Evolutionary conservation across 306 rosid genomes (phyloP).

Genomic region (Medicago arabica): DNA sequence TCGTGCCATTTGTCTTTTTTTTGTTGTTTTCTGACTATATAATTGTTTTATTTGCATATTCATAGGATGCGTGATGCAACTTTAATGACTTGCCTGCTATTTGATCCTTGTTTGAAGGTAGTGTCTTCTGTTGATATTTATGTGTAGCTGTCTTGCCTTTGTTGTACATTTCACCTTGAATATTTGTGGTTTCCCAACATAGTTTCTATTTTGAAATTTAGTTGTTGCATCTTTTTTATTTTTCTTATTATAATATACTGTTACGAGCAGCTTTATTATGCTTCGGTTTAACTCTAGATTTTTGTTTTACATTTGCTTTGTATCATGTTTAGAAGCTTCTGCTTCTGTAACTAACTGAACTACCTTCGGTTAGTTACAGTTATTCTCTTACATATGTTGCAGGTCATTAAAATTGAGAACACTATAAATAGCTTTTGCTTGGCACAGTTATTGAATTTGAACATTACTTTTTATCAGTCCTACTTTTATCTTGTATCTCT

Average conservation of each 20-base stretch:
- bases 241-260: neutral
- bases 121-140: slow-evolving; percentile 32
- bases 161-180: slow-evolving; percentile 1
- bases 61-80: slow-evolving; percentile 87
- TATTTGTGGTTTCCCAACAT: neutral
- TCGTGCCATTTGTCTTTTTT: slow-evolving; percentile 28
- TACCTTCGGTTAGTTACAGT: neutral
- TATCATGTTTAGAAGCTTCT: neutral
- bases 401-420: neutral
- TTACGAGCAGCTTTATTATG: neutral
- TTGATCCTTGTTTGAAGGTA: slow-evolving; percentile 93
- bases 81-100: slow-evolving; percentile 82
- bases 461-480: neutral
- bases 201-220: slow-evolving; percentile 31
- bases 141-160: slow-evolving; percentile 25
- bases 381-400: neutral
- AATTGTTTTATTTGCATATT: slow-evolving; percentile 38
- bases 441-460: neutral
- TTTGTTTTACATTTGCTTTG: slow-evolving; percentile 5
- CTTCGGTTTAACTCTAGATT: neutral
- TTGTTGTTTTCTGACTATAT: slow-evolving; percentile 29
- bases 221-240: neutral
- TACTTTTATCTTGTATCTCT: neutral
- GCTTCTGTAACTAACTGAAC: neutral
- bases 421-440: neutral